Percentiles rank a stretch among this genome's conserved stretches.
Conservation (phyloP, 306 rosid genomes). For the Aeschynomene evenia region DNA sequence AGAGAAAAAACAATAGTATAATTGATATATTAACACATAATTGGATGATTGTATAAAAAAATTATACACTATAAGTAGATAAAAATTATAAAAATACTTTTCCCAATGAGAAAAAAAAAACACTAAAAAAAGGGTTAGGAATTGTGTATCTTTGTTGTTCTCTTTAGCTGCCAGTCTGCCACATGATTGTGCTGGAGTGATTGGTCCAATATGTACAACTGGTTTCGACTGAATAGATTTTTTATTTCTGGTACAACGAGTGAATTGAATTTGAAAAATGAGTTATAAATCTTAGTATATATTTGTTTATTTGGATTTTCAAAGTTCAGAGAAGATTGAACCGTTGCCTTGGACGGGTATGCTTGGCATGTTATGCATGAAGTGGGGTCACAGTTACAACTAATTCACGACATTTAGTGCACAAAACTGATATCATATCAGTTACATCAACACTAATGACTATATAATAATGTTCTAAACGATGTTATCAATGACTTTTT, state of each 20-base stretch:
- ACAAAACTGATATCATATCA: neutral
- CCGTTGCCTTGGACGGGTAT: conserved; percentile 38
- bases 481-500: neutral
- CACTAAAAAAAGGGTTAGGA: too few relatives aligned
- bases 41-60: too few relatives aligned
- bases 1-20: too few relatives aligned
- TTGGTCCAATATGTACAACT: conserved; percentile 33
- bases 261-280: neutral
- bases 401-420: conserved; percentile 10
- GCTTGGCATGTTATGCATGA: conserved; percentile 30
- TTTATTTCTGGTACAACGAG: neutral
- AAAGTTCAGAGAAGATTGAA: conserved; percentile 15
- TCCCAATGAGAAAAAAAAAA: too few relatives aligned
- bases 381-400: conserved; percentile 29
- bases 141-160: neutral
- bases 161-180: conserved; percentile 14
- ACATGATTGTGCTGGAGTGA: conserved; percentile 12
- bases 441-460: neutral
- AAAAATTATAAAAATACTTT: too few relatives aligned
- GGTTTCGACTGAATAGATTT: neutral
- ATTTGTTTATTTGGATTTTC: neutral
- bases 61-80: too few relatives aligned
- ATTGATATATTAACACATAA: too few relatives aligned
- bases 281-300: neutral
- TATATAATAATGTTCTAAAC: neutral